These are phyloP conservation scores for Nitzschia inconspicua DNA, from an alignment of 108 stramenopile genomes.

Conservation along the genomic window DNA sequence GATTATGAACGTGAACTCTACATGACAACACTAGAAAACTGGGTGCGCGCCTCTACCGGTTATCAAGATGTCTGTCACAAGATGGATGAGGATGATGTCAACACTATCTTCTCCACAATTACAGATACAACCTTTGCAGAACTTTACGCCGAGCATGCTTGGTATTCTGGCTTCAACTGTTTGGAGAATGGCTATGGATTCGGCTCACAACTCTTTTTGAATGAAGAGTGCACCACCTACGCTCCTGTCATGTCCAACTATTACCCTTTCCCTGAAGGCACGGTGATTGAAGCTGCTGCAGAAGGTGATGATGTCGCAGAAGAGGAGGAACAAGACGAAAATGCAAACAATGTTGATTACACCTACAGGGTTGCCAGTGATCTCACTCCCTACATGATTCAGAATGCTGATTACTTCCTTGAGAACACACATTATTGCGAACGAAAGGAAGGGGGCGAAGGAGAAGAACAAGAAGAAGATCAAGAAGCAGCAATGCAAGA, in stretches of 20 bases:
- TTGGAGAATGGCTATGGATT: not conserved
- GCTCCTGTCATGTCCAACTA: not conserved
- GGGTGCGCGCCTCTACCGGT: not conserved
- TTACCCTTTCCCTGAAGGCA: not conserved
- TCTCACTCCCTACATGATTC: conserved; percentile 1
- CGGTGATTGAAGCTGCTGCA: not conserved
- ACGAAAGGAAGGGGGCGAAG: no score
- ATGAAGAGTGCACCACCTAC: conserved; percentile 2
- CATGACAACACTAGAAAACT: conserved; percentile 1
- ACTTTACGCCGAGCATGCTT: not conserved
- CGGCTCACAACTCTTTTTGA: not conserved
- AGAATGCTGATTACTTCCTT: not conserved
- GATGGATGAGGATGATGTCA: conserved; percentile 1
- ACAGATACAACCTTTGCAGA: not conserved
- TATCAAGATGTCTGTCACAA: not conserved
- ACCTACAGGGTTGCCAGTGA: not conserved
- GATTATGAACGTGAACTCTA: not conserved
- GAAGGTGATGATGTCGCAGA: no score
- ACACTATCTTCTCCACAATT: not conserved
- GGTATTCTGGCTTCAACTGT: conserved; percentile 11
- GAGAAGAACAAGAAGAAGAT: no score
- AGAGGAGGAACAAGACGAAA: no score
- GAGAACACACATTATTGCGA: conserved; percentile 2
- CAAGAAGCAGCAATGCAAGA: no score
- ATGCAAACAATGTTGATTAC: not conserved